Evolutionary conservation across 768 basidiomycete species (phyloP), one percentile per base, ranked within the genome.

Genomic region (Amylocystis lapponica): DNA sequence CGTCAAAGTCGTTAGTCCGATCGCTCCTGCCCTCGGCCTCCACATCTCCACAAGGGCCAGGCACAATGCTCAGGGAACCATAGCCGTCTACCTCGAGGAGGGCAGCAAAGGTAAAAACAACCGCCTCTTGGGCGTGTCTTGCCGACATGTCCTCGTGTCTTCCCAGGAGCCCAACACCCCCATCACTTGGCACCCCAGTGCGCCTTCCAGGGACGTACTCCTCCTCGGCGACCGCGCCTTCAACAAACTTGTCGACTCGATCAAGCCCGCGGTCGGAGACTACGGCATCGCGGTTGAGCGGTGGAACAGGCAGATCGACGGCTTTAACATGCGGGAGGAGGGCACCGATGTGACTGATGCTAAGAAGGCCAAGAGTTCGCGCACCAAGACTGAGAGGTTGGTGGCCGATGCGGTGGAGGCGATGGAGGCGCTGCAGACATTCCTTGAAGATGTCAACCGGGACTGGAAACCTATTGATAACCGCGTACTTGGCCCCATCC

Each of bases 11-110:
- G 20, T 56, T 47, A 49, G 63, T 55, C 59, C 49, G 10, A 9
- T 67, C 43, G 66, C 62, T 51, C 57, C 66, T 30, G 47, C 59
- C 30, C 66, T 66, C 35, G 62, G 66, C 31, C 57, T 66, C 42
- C 33, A 3, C 41, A 66, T 68, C 53, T 51, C 66, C 53, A 52
- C 66, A 52, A 53, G 14, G 53, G 58, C 53, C 49, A 57, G 60
- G 51, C 54, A 48, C 35, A 22, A 54, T 39, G 43, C 45, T 55
- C 53, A 65, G 57, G 67, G 67, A 10, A 67, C 62, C 3, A 53
- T 60, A 50, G 60, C 51, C 41, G 47, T 68, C 50, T 68, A 66
- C 57, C 54, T 69, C 29, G 29, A 9, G 41, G 29, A 30, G n/a
- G 29, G 29, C n/a, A n/a, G n/a, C n/a, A n/a, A n/a, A n/a, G 29